Base-by-base conservation (phyloP, 2,329 filamentous ascomycete species). In the Metarhizium guizhouense region DNA sequence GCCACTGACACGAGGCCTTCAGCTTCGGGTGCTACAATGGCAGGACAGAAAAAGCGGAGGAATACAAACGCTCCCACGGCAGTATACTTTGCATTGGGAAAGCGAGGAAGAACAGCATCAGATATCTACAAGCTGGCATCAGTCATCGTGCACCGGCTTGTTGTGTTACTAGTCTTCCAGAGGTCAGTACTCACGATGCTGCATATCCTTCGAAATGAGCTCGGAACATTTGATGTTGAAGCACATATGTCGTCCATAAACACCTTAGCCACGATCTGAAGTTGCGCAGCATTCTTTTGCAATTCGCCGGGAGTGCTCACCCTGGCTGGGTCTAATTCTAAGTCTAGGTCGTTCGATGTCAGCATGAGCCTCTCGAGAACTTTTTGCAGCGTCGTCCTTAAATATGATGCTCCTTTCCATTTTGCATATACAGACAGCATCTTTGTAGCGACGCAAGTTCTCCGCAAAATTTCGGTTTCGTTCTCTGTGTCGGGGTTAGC, bases 21-120 rank as follows among this genome's bases (percentile, higher is more conserved):
- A 1, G 77, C 79, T 64, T 88, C 84, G 0, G 85, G 85, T 1
- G 85, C 83, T 16, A 88, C 85, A 54, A 88, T 88, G 30, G 85
- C 85, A 7, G 85, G 85, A 60, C 85, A 88, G 65, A 88, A 88
- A 71, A 88, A 88, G 8, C 85, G 79, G 29, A 88, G 74, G 63
- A 88, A 88, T 56, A 88, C 82, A 63, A 88, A 88, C 0, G 85
- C 84, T 1, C 85, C 85, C 14, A 88, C 84, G 3, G 85, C 85
- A 0, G 84, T 88, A 64, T 87, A 88, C 67, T 87, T 88, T 6
- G 85, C 84, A 57, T 87, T 84, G 0, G 81, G 82, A 61, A 87
- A 88, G 36, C 81, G 77, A 32, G 75, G 75, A 63, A 83, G 77
- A 1, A 87, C 84, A n/a, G 82, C 78, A 16, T 78, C 72, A 13